A percentile compares a stretch with the other conserved stretches of the same genome.
phyloP scores from a whole-genome alignment of 306 rosid species.

The Ormosia semicastrata region DNA sequence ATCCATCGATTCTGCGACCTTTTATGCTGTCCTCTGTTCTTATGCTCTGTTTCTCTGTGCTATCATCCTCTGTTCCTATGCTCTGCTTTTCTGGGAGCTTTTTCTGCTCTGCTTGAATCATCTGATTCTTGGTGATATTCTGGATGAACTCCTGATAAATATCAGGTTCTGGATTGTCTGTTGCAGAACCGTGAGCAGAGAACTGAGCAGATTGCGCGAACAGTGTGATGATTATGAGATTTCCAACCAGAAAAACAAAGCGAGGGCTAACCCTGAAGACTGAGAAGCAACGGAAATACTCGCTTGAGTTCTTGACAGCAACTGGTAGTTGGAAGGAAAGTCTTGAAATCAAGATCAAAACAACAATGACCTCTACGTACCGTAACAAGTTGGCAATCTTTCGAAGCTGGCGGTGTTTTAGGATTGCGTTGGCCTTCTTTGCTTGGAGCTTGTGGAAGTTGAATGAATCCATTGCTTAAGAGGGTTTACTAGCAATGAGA shows the following conservation, averaged over 20 bases:
- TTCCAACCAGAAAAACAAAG: conserved; percentile 71
- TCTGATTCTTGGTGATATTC: conserved; percentile 37
- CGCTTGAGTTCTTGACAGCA: conserved; percentile 56
- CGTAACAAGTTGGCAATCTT: conserved; percentile 57
- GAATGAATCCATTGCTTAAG: conserved; percentile 47
- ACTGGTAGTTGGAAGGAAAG: conserved; percentile 53
- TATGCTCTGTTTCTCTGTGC: neutral
- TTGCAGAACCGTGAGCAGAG: conserved; percentile 31
- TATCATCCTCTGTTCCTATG: neutral
- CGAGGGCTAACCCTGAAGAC: conserved; percentile 48
- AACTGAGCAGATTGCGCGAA: conserved; percentile 65
- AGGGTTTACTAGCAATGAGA: neutral
- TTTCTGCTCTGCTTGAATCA: neutral
- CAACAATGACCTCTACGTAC: conserved; percentile 50
- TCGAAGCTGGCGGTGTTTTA: conserved; percentile 45
- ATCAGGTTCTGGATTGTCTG: conserved; percentile 32
- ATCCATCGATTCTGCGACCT: neutral
- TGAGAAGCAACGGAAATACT: conserved; percentile 46
- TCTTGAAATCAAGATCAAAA: conserved; percentile 61
- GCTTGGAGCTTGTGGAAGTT: conserved; percentile 42
- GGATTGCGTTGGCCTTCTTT: conserved; percentile 54
- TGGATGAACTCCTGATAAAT: conserved; percentile 61
- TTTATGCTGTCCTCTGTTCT: neutral
- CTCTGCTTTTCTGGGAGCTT: neutral
- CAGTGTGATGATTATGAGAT: conserved; percentile 62